A percentile compares a stretch with the other conserved stretches of the same genome.
Evolutionary conservation across 768 basidiomycete genomes (phyloP).

Genomic region (Hortiboletus flavorubellus): DNA sequence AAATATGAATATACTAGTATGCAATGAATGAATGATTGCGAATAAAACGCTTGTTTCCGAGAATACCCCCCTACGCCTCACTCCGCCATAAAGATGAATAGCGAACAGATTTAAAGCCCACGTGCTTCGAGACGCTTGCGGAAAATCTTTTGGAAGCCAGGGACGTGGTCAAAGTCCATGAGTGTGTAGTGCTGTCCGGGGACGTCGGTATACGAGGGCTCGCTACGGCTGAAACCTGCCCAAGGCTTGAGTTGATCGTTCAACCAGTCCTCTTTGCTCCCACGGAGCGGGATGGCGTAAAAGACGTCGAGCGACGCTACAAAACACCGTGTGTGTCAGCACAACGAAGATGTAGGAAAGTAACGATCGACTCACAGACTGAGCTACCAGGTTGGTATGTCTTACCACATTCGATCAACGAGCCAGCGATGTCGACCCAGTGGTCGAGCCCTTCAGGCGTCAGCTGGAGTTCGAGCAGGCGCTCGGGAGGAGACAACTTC

Average conservation of each 20-base stretch:
- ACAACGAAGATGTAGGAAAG: background rate
- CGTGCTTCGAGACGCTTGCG: slow-evolving; percentile 24
- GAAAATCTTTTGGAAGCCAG: slow-evolving; percentile 29
- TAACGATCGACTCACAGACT: slow-evolving; percentile 20
- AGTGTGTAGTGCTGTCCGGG: slow-evolving; percentile 30
- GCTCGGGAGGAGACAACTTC: slow-evolving; percentile 28
- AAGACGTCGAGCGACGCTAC: slow-evolving; percentile 23
- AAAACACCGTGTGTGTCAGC: background rate
- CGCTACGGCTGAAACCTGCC: slow-evolving; percentile 20
- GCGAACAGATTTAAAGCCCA: slow-evolving; percentile 13
- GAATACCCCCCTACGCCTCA: background rate
- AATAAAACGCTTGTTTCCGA: background rate
- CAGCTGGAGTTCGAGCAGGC: slow-evolving; percentile 29
- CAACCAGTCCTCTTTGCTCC: slow-evolving; percentile 29
- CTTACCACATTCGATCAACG: slow-evolving; percentile 32
- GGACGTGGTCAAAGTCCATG: slow-evolving; percentile 33
- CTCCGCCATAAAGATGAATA: too few species aligned
- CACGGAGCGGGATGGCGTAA: slow-evolving; percentile 26
- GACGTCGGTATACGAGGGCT: slow-evolving; percentile 25
- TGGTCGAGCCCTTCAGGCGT: slow-evolving; percentile 25
- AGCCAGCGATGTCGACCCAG: slow-evolving; percentile 31
- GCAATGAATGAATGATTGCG: too few species aligned
- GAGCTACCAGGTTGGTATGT: slow-evolving; percentile 24
- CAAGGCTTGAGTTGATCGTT: slow-evolving; percentile 30
- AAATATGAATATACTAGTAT: too few species aligned